Percentiles rank a stretch among this genome's conserved stretches.
phyloP scores from a whole-genome alignment of 2,329 filamentous ascomycete genomes.

The Xylaria sp. region DNA sequence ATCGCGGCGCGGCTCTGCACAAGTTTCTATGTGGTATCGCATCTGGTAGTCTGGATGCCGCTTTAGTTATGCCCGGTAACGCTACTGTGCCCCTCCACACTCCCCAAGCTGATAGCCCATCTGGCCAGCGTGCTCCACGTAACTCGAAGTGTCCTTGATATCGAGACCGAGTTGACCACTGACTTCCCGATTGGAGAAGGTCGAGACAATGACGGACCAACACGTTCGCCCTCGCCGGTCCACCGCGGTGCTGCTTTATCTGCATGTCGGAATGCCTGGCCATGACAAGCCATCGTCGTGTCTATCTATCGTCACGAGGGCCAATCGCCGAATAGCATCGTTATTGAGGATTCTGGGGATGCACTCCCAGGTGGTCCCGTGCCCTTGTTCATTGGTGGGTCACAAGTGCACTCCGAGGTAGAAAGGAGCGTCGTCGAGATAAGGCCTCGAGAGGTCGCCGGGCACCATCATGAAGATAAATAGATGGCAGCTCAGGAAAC shows the following conservation, averaged over 20 bases:
- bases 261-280: constrained; percentile 18
- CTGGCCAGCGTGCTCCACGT: constrained; percentile 24
- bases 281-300: constrained; percentile 20
- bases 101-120: constrained; percentile 25
- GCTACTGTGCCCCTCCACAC: constrained; percentile 35
- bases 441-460: constrained; percentile 14
- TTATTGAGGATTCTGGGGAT: constrained; percentile 21
- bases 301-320: constrained; percentile 24
- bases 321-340: constrained; percentile 22
- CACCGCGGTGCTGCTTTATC: constrained; percentile 29
- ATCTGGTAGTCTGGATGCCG: constrained; percentile 32
- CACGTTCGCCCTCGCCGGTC: constrained; percentile 18
- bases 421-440: constrained; percentile 20
- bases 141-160: constrained; percentile 13
- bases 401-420: constrained; percentile 12
- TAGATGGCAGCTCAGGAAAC: constrained; percentile 13
- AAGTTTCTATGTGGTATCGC: constrained; percentile 27
- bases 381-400: constrained; percentile 17
- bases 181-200: constrained; percentile 21
- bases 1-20: constrained; percentile 24
- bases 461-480: constrained; percentile 24
- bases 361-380: constrained; percentile 15
- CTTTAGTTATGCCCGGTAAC: constrained; percentile 34
- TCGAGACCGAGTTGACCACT: constrained; percentile 21
- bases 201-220: constrained; percentile 18